Conservation (phyloP, 192 early-diverging fungal genomes). For the Backusella mclennaniae region DNA sequence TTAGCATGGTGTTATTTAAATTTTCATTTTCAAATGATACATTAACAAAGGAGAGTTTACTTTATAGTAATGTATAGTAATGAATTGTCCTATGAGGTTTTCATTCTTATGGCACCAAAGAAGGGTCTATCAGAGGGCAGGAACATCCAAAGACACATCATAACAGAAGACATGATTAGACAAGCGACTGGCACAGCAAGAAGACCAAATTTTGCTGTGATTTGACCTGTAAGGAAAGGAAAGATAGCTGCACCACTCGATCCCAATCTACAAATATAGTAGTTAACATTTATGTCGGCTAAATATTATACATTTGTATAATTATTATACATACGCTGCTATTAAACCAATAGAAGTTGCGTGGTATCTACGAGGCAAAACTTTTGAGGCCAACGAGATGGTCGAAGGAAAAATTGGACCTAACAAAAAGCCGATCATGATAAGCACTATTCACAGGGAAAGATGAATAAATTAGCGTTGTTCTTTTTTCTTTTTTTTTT, state of each 20-base stretch:
- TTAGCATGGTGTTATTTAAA: too few species aligned
- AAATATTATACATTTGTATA: not conserved
- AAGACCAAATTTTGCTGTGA: slow-evolving; percentile 24
- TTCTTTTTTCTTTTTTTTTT: not conserved
- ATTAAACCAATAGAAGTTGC: slow-evolving; percentile 35
- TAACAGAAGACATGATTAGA: slow-evolving; percentile 18
- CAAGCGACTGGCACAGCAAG: slow-evolving; percentile 8
- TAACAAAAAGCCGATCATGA: slow-evolving; percentile 14
- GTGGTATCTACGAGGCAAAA: slow-evolving; percentile 17
- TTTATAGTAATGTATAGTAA: not conserved
- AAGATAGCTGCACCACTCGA: slow-evolving; percentile 24
- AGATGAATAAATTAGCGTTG: not conserved
- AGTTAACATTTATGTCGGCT: not conserved
- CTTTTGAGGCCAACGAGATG: slow-evolving; percentile 27
- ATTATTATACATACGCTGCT: slow-evolving; percentile 15
- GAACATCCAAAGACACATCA: slow-evolving; percentile 23
- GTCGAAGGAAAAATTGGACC: slow-evolving; percentile 31
- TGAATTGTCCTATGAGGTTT: not conserved
- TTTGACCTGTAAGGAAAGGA: slow-evolving; percentile 31
- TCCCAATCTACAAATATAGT: slow-evolving; percentile 21
- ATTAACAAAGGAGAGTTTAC: too few species aligned
- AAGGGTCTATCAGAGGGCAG: slow-evolving; percentile 17
- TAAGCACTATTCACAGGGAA: not conserved
- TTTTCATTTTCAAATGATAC: too few species aligned
- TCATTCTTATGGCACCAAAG: slow-evolving; percentile 1